Evolutionary conservation across 2,329 filamentous ascomycete genomes (phyloP), one percentile per base, ranked within the genome.

Genomic region (Fusarium sarcochroum): DNA sequence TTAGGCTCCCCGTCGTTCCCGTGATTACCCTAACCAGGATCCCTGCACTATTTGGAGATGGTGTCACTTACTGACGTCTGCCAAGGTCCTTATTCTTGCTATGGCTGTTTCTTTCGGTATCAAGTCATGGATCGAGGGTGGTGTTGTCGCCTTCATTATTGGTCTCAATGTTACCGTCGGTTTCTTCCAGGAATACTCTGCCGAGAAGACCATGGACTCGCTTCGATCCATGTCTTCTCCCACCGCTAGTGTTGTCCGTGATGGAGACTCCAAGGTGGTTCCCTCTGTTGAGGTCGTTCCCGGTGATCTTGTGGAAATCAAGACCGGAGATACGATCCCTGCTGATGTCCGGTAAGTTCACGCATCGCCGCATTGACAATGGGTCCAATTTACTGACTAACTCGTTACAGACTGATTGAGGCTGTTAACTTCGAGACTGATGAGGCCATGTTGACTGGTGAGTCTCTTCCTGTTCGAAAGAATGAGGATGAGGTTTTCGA

Each of bases 401-500:
- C 73, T 84, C 17, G 85, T 84, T 5, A 85, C 81, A 68, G 59
- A 52, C 72, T 85, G 23, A 72, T 88, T 63, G 85, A 89, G 68
- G 85, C 82, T 30, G 85, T 91, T 80, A 91, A 92, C 76, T 84
- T 90, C 44, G 88, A 89, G 71, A 90, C 88, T 66, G 89, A 93
- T 65, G 88, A 90, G 75, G 87, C 87, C 5, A 81, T 89, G 47
- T 82, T 90, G 23, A 90, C 88, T 37, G 88, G 88, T 58, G 88
- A 90, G 76, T 89, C 88, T 18, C 80, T 89, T 2, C 88, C 88
- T 25, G 85, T 88, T 11, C 82, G 80, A 78, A 86, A 90, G 79
- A 80, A 85, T 69, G 75, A 83, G 13, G 76, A 81, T 27, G 76
- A 78, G 45, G 81, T 83, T 51, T 83, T 83, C 48, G 69, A 76